Base-by-base conservation (phyloP, 306 rosid species). In the Vicia faba region DNA sequence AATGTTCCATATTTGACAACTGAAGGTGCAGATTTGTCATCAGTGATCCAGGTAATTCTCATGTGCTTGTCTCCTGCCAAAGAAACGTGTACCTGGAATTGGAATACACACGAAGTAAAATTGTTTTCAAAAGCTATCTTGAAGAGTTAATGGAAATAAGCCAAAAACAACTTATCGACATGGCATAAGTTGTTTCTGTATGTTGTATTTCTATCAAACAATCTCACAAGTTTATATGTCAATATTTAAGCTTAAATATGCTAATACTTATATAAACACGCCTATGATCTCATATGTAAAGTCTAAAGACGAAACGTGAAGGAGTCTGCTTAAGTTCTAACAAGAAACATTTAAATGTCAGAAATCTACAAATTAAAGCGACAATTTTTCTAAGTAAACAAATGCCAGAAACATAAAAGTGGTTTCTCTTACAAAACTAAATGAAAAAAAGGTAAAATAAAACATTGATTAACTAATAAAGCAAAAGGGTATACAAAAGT, bases 61-160 rank as follows among this genome's bases (percentile, higher is more conserved):
- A 92, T 82, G 82, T 87, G 86, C 51, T 80, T 62, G 35, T 92
- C 91, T 55, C 93, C 96, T n/a, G 96, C 92, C 75, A 92, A 74
- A 49, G 98, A 87, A 68, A 89, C 71, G 84, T 92, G 98, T 43
- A 92, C 98, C 96, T 92, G 84, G 54, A 75, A 61, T 35, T 20
- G 23, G 23, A 20, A 20, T 20, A 2, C 23, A 38, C 46, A 76
- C 4, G 6, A 6, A 45, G 51, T 45, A 45, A 45, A 45, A 45
- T 6, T 45, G 20, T 45, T 45, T 45, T 1, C 20, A 45, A 45
- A 45, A 7, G 11, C 51, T 45, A 45, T 45, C 16, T 3, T 14
- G 19, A 1, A 15, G 8, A 14, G 9, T 19, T 39, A 7, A 35
- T 35, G 10, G 9, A 35, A 35, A 4, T 44, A 44, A 1, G 18